Evolutionary conservation across 2,329 filamentous ascomycete genomes (phyloP), one percentile per base, ranked within the genome.

Genomic region (Penicillium griseofulvum): DNA sequence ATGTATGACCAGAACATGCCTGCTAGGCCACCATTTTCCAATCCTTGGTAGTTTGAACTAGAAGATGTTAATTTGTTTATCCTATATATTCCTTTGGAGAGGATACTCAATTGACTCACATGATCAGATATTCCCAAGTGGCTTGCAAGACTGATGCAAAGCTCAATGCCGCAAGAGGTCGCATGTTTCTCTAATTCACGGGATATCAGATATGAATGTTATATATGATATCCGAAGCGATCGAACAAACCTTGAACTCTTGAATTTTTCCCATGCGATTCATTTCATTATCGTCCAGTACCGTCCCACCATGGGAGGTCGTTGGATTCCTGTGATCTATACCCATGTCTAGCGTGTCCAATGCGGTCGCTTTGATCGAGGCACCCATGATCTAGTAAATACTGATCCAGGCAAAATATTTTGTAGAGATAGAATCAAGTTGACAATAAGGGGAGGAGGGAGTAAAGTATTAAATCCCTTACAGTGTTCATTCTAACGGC

Each of bases 121-220:
- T 68, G 12, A 73, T 47, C 43, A 72, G 59, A 61, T 67, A 72
- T 51, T 72, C 69, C 71, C 71, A 73, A 1, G 71, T 72, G 3
- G 69, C 70, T 46, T 71, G 68, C n/a, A 72, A 46, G n/a, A 72
- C 66, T 0, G 70, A 68, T 14, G 71, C 64, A 52, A 73, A 72
- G 46, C 69, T 72, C 11, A 72, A 54, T 12, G 70, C 71, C 1
- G 71, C 68, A 5, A 72, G 33, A 7, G 69, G 68, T 41, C 67
- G 67, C 41, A 71, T 57, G 22, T 68, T 70, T 60, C 71, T 64
- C 71, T 73, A 19, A 31, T 36, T 17, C 1, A 43, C 4, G 14
- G n/a, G n/a, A 7, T 12, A 34, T 46, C 33, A 46, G 43, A 8
- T 14, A n/a, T 34, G 12, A 2, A 46, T 22, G 29, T 31, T 31